Evolutionary conservation across 2,329 filamentous ascomycete species (phyloP), one percentile per base, ranked within the genome.

Genomic region (Leptographium procerum): DNA sequence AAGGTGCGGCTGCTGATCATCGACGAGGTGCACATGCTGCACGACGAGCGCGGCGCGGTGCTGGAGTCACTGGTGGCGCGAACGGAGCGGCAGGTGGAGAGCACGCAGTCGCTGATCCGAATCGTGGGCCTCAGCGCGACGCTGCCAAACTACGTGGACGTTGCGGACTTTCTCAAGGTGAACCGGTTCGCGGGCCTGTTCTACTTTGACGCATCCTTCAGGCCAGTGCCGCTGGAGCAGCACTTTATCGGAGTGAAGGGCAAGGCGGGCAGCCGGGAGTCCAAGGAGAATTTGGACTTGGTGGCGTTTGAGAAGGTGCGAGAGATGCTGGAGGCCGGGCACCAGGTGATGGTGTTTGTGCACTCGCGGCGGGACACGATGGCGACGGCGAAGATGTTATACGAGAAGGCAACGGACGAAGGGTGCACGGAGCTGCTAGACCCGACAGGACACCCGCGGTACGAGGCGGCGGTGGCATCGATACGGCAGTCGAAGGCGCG

Each of bases 261-360:
- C 56, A 97, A 96, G 69, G 74, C 90, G 0, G 88, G 89, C 5
- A 84, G 83, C 28, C 94, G 87, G 68, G 82, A 85, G 60, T 91
- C 89, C 10, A 85, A 88, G 59, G 92, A 96, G 43, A 97, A 97
- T 64, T 76, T 99, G 31, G 94, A 99, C 65, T 80, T 80, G 28
- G 85, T 90, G 3, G 85, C 90, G 0, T 99, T 95, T 68, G 91
- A 97, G 64, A 99, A 99, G 69, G 91, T 96, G 52, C 87, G 85
- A 64, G 88, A 94, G 56, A 96, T 99, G 91, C 78, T 99, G 3
- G 84, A 91, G 68, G 77, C 79, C 60, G 91, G 89, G n/a, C 94
- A 99, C 67, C 94, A 99, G 70, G 82, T 99, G 64, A 99, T 99
- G 95, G 92, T 99, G 0, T 99, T 99, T 70, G 95, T 99, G 13